These are phyloP conservation scores for Brassica napus DNA, from an alignment of 345 rosid genomes.

Conservation along the genomic window Da-Ae NC_063439.1:10940001-10940500, in stretches of 20 bases:
- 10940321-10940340: constrained; percentile 82
- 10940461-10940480: constrained; percentile 71
- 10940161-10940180: not conserved
- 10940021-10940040: constrained; percentile 97
- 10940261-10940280: constrained; percentile 90
- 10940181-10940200: constrained; percentile 79
- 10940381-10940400: constrained; percentile 93
- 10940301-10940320: constrained; percentile 75
- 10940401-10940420: constrained; percentile 91
- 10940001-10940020: constrained; percentile 78
- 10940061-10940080: constrained; percentile 95
- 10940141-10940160: not conserved
- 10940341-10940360: constrained; percentile 88
- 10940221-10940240: constrained; percentile 93
- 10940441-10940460: constrained; percentile 71
- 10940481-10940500: constrained; percentile 79
- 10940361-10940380: constrained; percentile 82
- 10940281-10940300: constrained; percentile 85
- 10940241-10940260: constrained; percentile 72
- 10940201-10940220: constrained; percentile 99
- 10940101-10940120: constrained; percentile 60
- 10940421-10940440: constrained; percentile 51
- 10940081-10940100: constrained; percentile 98
- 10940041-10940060: constrained; percentile 84
- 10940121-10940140: not conserved